phyloP scores from a whole-genome alignment of 2,329 filamentous ascomycete genomes.

The Diaporthe humulicola region DNA sequence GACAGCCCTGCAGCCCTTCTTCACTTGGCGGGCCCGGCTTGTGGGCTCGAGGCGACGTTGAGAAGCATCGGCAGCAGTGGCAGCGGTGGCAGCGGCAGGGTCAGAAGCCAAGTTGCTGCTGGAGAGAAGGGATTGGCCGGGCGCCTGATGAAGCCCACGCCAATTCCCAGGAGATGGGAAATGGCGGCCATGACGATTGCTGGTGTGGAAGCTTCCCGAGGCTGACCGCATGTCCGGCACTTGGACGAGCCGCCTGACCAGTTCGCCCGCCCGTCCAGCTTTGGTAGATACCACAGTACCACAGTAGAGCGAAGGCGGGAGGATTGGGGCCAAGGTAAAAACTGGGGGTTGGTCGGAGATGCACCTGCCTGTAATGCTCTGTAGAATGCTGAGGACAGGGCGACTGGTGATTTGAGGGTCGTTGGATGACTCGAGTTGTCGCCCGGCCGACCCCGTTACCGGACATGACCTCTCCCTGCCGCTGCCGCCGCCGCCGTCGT shows the following conservation, averaged over 20 bases:
- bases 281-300: too few relatives aligned
- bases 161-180: neutral
- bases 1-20: neutral
- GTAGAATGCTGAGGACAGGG: neutral
- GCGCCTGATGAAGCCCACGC: neutral
- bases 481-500: neutral
- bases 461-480: neutral
- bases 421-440: constrained; percentile 10
- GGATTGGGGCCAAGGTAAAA: neutral
- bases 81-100: neutral
- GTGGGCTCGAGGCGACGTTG: constrained; percentile 8
- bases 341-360: neutral
- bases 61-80: too few relatives aligned
- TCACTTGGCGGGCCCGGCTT: neutral
- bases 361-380: neutral
- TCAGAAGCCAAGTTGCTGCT: neutral
- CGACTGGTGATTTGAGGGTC: neutral
- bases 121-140: neutral
- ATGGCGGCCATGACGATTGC: neutral
- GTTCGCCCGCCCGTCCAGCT: neutral
- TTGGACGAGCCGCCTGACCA: neutral
- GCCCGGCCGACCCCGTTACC: neutral
- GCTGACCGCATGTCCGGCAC: constrained; percentile 21
- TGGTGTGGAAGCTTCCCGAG: constrained; percentile 13
- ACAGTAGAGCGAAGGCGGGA: neutral